Percentiles rank a stretch among this genome's conserved stretches.
Evolutionary conservation across 495 filamentous ascomycete species (phyloP).

Genomic region (Talaromyces trachyspermus): DNA sequence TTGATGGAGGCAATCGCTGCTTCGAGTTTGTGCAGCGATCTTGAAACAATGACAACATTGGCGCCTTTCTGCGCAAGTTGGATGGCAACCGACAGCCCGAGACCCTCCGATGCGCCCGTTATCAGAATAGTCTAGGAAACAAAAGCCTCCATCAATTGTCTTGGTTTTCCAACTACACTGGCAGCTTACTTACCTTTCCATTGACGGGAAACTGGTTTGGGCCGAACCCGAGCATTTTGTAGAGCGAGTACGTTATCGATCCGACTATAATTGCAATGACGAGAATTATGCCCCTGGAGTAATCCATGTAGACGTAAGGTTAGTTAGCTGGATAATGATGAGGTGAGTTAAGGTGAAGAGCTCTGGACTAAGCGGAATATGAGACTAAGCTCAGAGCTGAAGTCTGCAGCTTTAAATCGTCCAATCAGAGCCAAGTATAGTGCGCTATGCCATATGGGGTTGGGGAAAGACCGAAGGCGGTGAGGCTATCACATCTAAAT

Average conservation of each 20-base stretch:
- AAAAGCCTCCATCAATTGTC: not conserved
- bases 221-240: conserved; percentile 60
- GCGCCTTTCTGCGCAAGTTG: conserved; percentile 79
- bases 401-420: no score
- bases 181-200: conserved; percentile 58
- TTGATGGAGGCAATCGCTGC: conserved; percentile 58
- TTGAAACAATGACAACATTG: conserved; percentile 76
- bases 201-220: conserved; percentile 77
- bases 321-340: no score
- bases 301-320: conserved; percentile 20
- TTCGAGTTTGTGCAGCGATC: conserved; percentile 68
- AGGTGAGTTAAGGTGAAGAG: not conserved
- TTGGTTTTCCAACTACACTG: not conserved
- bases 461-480: conserved; percentile 22
- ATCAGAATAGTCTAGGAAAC: conserved; percentile 65
- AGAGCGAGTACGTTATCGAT: conserved; percentile 33
- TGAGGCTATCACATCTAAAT: conserved; percentile 17
- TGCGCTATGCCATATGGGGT: no score
- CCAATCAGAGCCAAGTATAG: no score
- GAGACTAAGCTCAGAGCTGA: no score
- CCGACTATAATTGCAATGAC: conserved; percentile 39
- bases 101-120: conserved; percentile 88
- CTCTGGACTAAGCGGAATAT: no score
- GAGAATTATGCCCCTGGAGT: conserved; percentile 22
- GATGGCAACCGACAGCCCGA: conserved; percentile 68